A percentile compares a stretch with the other conserved stretches of the same genome.
These are phyloP conservation scores for Byssothecium circinans DNA, from an alignment of 2,329 filamentous ascomycete species.

Conservation along the genomic window DNA sequence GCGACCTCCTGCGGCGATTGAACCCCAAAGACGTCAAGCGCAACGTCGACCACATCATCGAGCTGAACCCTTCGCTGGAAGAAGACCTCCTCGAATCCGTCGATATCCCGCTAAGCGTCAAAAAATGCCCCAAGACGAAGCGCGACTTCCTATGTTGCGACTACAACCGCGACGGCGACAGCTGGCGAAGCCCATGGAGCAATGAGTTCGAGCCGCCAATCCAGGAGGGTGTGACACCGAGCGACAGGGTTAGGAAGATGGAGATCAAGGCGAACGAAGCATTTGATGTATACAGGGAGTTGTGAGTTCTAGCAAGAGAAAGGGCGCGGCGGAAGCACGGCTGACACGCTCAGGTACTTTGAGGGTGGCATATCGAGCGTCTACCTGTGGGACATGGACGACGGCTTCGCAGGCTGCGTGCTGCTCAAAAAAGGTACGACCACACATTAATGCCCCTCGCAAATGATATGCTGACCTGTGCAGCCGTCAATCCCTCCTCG, in stretches of 20 bases:
- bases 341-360: constrained; percentile 65
- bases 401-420: constrained; percentile 95
- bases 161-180: constrained; percentile 99
- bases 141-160: constrained; percentile 98
- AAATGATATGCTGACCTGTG: constrained; percentile 16
- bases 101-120: constrained; percentile 87
- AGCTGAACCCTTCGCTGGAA: constrained; percentile 85
- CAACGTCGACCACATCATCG: constrained; percentile 87
- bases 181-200: constrained; percentile 97
- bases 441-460: neutral
- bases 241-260: constrained; percentile 88
- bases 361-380: constrained; percentile 95
- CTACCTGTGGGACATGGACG: constrained; percentile 97
- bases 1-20: constrained; percentile 95
- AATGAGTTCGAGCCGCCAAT: constrained; percentile 96
- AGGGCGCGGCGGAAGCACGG: constrained; percentile 3
- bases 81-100: constrained; percentile 98
- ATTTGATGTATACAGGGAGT: constrained; percentile 93
- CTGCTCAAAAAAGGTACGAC: constrained; percentile 85
- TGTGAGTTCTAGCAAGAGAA: constrained; percentile 53
- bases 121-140: constrained; percentile 82
- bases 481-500: constrained; percentile 67
- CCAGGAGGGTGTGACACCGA: constrained; percentile 80
- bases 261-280: constrained; percentile 93
- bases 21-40: constrained; percentile 88